These are phyloP conservation scores for Gomphus sp. DNA, from an alignment of 1,284 basidiomycete genomes.

Conservation along the genomic window DNA sequence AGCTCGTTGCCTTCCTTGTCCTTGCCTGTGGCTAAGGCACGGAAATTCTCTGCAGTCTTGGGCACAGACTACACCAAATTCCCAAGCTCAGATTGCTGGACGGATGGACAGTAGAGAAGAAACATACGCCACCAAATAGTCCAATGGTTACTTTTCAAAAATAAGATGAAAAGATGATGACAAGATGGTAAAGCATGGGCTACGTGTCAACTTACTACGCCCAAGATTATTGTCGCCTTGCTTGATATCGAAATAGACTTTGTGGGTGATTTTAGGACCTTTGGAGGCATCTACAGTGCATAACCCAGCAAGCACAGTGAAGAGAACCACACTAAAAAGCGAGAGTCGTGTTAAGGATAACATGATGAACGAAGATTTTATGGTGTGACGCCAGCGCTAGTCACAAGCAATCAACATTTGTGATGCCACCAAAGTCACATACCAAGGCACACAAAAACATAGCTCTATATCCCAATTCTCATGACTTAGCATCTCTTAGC, in stretches of 20 bases:
- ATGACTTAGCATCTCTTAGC: conserved; percentile 36
- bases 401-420: too few species aligned
- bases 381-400: too few species aligned
- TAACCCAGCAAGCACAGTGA: conserved; percentile 9
- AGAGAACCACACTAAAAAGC: conserved; percentile 18
- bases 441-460: neutral
- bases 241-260: conserved; percentile 90
- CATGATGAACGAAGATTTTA: conserved; percentile 15
- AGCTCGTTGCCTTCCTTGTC: conserved; percentile 72
- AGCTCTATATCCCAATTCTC: conserved; percentile 47
- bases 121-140: conserved; percentile 66
- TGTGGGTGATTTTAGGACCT: conserved; percentile 81
- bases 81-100: conserved; percentile 2
- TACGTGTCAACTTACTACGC: conserved; percentile 46
- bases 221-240: conserved; percentile 81
- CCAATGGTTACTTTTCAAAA: conserved; percentile 61
- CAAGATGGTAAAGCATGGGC: neutral
- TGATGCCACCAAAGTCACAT: neutral
- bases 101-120: conserved; percentile 21
- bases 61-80: conserved; percentile 57
- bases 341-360: conserved; percentile 16
- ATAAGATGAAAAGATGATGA: conserved; percentile 10
- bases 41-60: conserved; percentile 66
- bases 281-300: conserved; percentile 49
- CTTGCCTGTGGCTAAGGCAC: conserved; percentile 61